Evolutionary conservation across 305 asterid species (phyloP).

Genomic region (Fraxinus sp.): DNA sequence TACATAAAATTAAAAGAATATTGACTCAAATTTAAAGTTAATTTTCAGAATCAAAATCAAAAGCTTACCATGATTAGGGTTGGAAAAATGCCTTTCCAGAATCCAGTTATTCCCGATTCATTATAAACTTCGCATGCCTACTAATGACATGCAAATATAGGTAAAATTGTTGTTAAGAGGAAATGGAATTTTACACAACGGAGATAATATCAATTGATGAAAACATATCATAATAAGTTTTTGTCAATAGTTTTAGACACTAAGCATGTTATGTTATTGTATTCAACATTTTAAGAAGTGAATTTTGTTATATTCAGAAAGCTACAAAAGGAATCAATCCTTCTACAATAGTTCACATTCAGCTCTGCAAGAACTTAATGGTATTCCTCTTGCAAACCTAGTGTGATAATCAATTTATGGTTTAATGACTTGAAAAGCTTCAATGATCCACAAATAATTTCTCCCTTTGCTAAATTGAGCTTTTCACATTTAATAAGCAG

Average conservation of each 20-base stretch:
- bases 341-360: background rate
- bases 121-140: conserved; percentile 78
- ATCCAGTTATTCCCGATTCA: conserved; percentile 84
- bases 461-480: background rate
- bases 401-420: background rate
- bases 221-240: background rate
- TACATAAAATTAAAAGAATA: conserved; percentile 24
- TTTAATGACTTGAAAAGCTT: background rate
- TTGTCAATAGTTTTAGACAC: background rate
- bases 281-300: background rate
- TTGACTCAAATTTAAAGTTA: conserved; percentile 11
- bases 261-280: background rate
- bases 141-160: conserved; percentile 43
- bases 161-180: conserved; percentile 23
- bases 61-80: conserved; percentile 75
- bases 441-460: background rate
- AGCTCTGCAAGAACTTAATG: background rate
- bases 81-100: conserved; percentile 91
- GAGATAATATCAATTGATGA: background rate
- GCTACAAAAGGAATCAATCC: background rate
- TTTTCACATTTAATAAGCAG: background rate
- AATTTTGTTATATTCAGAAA: background rate
- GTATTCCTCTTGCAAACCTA: background rate
- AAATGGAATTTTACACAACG: conserved; percentile 1
- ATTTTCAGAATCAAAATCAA: conserved; percentile 13